Conservation (phyloP, 192 early-diverging fungal species). For the Rhizophagus sp. region DNA sequence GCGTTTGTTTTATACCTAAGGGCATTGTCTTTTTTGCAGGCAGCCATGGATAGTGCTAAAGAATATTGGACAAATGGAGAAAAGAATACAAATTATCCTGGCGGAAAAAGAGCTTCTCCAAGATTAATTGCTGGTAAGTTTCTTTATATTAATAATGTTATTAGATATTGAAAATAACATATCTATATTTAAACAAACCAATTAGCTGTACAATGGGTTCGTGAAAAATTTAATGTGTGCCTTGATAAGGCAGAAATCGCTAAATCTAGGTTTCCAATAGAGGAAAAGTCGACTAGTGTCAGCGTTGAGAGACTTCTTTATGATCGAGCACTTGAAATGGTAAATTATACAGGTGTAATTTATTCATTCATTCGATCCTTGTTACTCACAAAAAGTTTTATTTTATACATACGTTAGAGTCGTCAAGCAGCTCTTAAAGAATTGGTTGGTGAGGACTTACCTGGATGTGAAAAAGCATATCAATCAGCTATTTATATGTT, state of each 20-base stretch:
- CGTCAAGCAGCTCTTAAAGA: constrained; percentile 65
- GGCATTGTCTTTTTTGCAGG: constrained; percentile 63
- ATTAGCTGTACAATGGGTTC: constrained; percentile 84
- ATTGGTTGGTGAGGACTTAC: constrained; percentile 60
- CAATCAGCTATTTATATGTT: constrained; percentile 77
- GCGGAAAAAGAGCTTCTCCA: constrained; percentile 36
- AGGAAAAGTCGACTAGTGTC: constrained; percentile 50
- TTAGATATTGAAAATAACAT: not conserved
- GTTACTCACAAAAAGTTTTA: not conserved
- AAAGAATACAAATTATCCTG: constrained; percentile 34
- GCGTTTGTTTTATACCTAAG: constrained; percentile 71
- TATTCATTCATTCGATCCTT: constrained; percentile 1
- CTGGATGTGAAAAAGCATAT: constrained; percentile 72
- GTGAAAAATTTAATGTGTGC: constrained; percentile 88
- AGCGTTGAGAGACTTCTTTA: constrained; percentile 72
- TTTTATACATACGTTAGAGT: constrained; percentile 40
- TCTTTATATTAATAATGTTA: not conserved
- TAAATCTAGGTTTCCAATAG: constrained; percentile 51
- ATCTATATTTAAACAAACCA: constrained; percentile 47
- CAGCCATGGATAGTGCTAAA: constrained; percentile 56
- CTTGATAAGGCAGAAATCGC: constrained; percentile 78
- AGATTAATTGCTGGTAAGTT: constrained; percentile 41
- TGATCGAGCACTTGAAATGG: constrained; percentile 71
- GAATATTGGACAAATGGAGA: constrained; percentile 56
- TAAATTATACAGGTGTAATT: constrained; percentile 29